Conservation (phyloP, 2,329 filamentous ascomycete genomes). For the Hypoxylon sp. region DNA sequence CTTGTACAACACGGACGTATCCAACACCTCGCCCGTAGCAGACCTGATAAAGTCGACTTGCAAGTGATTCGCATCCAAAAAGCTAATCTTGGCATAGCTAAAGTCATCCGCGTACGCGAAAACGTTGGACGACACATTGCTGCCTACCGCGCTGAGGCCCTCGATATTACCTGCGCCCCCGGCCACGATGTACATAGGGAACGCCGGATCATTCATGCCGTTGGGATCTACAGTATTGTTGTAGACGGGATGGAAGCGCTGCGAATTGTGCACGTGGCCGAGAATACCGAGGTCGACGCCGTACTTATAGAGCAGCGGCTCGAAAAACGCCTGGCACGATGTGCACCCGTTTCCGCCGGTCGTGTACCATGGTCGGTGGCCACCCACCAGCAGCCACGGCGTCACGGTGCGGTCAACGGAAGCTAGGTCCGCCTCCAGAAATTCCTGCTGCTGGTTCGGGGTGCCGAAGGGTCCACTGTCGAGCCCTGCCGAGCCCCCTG, state of each 20-base stretch:
- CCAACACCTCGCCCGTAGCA: slow-evolving; percentile 62
- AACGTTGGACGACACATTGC: slow-evolving; percentile 58
- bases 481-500: slow-evolving; percentile 57
- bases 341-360: slow-evolving; percentile 56
- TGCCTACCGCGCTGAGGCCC: slow-evolving; percentile 60
- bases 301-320: slow-evolving; percentile 66
- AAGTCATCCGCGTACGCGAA: slow-evolving; percentile 67
- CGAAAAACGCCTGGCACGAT: slow-evolving; percentile 66
- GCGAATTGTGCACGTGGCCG: slow-evolving; percentile 70
- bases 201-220: slow-evolving; percentile 56
- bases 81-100: slow-evolving; percentile 63
- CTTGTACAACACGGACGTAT: slow-evolving; percentile 64
- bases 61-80: slow-evolving; percentile 61
- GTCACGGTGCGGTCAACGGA: slow-evolving; percentile 68
- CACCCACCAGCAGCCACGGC: slow-evolving; percentile 65
- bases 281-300: slow-evolving; percentile 70
- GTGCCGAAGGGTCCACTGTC: slow-evolving; percentile 65
- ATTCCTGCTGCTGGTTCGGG: slow-evolving; percentile 64
- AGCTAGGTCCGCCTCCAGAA: slow-evolving; percentile 67
- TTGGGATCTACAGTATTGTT: slow-evolving; percentile 54
- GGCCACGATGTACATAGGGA: slow-evolving; percentile 68
- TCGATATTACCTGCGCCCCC: slow-evolving; percentile 70
- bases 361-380: slow-evolving; percentile 64
- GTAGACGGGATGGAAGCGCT: slow-evolving; percentile 62
- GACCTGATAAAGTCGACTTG: slow-evolving; percentile 65